Conservation (phyloP, 2,329 filamentous ascomycete species). For the Apiospora sp. region DNA sequence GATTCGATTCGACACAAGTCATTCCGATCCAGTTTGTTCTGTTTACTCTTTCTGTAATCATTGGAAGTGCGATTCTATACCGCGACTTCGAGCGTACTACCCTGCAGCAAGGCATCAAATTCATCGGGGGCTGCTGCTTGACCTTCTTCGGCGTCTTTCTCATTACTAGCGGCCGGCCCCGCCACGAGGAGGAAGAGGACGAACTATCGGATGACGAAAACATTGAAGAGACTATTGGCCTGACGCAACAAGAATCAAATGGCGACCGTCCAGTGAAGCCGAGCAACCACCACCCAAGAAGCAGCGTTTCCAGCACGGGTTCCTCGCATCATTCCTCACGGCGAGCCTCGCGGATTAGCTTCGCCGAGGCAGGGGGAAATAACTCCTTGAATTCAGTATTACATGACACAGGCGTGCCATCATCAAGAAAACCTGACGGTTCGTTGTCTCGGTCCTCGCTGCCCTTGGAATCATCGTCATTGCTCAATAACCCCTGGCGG, state of each 20-base stretch:
- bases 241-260: slow-evolving; percentile 53
- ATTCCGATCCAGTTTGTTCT: slow-evolving; percentile 98
- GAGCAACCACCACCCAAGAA: slow-evolving; percentile 23
- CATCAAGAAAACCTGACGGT: slow-evolving; percentile 44
- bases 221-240: slow-evolving; percentile 69
- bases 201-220: slow-evolving; percentile 66
- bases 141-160: slow-evolving; percentile 98
- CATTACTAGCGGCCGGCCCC: slow-evolving; percentile 84
- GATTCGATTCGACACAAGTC: slow-evolving; percentile 96
- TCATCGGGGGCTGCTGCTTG: slow-evolving; percentile 86
- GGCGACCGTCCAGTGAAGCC: slow-evolving; percentile 27
- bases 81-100: slow-evolving; percentile 91
- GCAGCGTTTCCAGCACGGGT: slow-evolving; percentile 30
- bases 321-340: slow-evolving; percentile 58
- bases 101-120: slow-evolving; percentile 77
- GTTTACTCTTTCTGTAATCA: slow-evolving; percentile 94
- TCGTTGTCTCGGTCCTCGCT: slow-evolving; percentile 41
- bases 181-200: slow-evolving; percentile 63
- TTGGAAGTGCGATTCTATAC: slow-evolving; percentile 92
- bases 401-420: slow-evolving; percentile 46
- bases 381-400: slow-evolving; percentile 42
- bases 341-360: slow-evolving; percentile 53
- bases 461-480: slow-evolving; percentile 46
- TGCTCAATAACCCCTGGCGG: slow-evolving; percentile 55
- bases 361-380: slow-evolving; percentile 48